Evolutionary conservation across 1,284 basidiomycete species (phyloP), one percentile per base, ranked within the genome.

Genomic region (Violaceomyces palustris): DNA sequence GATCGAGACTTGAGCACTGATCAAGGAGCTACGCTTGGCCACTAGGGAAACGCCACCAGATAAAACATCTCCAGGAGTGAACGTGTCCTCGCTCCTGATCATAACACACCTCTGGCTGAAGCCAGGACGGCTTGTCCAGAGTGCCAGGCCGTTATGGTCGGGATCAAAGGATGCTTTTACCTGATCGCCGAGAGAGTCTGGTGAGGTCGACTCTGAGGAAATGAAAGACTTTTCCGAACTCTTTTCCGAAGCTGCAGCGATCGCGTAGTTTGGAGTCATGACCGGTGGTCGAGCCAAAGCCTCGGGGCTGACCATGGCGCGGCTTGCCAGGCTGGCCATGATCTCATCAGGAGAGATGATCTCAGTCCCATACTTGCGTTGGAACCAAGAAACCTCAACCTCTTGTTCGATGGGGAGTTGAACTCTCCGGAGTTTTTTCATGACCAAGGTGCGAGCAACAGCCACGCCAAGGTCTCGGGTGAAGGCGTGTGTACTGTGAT

Each of bases 371-470:
- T 68, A 68, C 6, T 45, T 39, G 6, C 53, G 36, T 39, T 60
- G 50, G 45, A 68, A 68, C 58, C 52, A 66, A 11, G 48, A 51
- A 41, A 68, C 57, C 39, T 68, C 66, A n/a, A 64, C 60, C 35
- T 66, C 64, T 27, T 63, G 30, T 10, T 50, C 44, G 33, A 56
- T 43, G 4, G 40, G 33, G 14, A 68, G 38, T 14, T 17, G 31
- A 2, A 49, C 48, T 12, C 45, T 33, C 10, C 51, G 44, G 18
- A 68, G 46, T 31, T 60, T 55, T 3, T 56, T 46, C 57, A 66
- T 60, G 5, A 68, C 47, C n/a, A 35, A 29, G 12, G 54, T 54
- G n/a, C 64, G 27, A 3, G 43, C 61, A 0, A 68, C 43, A 1
- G 57, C 63, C 6, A 64, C 49, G 10, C 42, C 40, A 15, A 64